Evolutionary conservation across 2,329 filamentous ascomycete species (phyloP).

Genomic region (Ceratocystis ficicola): DNA sequence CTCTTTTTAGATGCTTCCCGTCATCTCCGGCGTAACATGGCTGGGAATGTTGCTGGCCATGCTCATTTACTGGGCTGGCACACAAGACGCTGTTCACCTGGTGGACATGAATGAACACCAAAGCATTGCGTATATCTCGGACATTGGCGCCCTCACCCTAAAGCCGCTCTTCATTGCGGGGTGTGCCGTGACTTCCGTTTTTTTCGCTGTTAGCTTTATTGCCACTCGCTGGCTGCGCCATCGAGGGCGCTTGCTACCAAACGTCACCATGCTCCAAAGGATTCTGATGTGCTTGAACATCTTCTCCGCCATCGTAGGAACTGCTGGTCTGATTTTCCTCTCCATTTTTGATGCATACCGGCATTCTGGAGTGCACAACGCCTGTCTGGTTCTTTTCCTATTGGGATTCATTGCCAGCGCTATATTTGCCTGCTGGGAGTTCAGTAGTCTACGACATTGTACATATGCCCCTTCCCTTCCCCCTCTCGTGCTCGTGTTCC

Average conservation of each 20-base stretch:
- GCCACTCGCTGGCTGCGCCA: constrained; percentile 80
- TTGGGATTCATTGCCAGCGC: constrained; percentile 74
- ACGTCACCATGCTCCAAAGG: constrained; percentile 52
- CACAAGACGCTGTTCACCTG: constrained; percentile 44
- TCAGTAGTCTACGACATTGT: constrained; percentile 69
- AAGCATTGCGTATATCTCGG: constrained; percentile 59
- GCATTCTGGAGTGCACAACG: constrained; percentile 55
- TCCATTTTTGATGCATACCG: constrained; percentile 73
- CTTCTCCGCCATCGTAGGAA: constrained; percentile 59
- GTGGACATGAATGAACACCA: constrained; percentile 47
- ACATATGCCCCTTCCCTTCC: constrained; percentile 26
- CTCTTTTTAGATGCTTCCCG: constrained; percentile 46
- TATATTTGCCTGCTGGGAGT: constrained; percentile 81
- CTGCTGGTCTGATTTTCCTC: constrained; percentile 66
- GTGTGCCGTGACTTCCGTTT: constrained; percentile 57
- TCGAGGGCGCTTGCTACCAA: constrained; percentile 62
- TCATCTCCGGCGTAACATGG: constrained; percentile 55
- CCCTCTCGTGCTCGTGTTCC: neutral
- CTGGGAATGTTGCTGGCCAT: constrained; percentile 56
- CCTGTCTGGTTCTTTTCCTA: constrained; percentile 74
- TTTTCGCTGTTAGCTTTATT: constrained; percentile 69
- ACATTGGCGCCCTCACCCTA: constrained; percentile 48
- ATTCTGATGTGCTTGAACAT: constrained; percentile 50
- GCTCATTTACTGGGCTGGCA: constrained; percentile 55
- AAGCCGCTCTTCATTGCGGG: constrained; percentile 71